Percentiles rank a stretch among this genome's conserved stretches.
phyloP scores from a whole-genome alignment of 1,139 yeast species.

The Candida freyschussii region DNA sequence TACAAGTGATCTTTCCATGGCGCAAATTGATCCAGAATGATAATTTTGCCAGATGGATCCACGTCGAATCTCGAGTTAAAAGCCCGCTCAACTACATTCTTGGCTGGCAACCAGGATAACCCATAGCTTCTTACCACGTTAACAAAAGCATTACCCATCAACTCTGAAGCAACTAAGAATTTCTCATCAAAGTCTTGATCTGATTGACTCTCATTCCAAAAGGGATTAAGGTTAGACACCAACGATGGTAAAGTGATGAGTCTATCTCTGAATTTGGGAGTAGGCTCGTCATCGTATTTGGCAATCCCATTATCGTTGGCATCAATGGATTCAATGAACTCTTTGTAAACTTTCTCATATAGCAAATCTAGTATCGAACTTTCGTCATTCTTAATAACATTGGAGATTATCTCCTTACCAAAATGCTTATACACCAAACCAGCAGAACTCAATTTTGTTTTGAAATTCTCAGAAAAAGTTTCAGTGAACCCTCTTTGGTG shows the following conservation, averaged over 20 bases:
- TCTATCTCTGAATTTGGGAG: constrained; percentile 47
- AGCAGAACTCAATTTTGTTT: constrained; percentile 86
- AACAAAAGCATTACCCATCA: constrained; percentile 80
- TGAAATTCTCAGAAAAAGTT: constrained; percentile 51
- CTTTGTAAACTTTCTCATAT: constrained; percentile 72
- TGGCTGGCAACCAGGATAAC: constrained; percentile 88
- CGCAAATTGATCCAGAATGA: constrained; percentile 67
- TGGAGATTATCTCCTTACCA: constrained; percentile 70
- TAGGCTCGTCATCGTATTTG: constrained; percentile 55
- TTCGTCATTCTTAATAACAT: constrained; percentile 34
- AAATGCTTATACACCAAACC: constrained; percentile 92
- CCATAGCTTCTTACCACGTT: constrained; percentile 70
- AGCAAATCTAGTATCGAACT: constrained; percentile 49
- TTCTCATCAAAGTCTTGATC: constrained; percentile 63
- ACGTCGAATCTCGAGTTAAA: constrained; percentile 49
- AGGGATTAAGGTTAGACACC: constrained; percentile 75
- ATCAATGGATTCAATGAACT: constrained; percentile 86
- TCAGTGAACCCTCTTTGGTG: constrained; percentile 84
- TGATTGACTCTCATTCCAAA: constrained; percentile 65
- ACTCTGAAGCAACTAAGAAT: constrained; percentile 65
- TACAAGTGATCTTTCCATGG: constrained; percentile 96
- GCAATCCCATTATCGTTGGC: constrained; percentile 94
- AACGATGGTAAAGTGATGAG: constrained; percentile 76
- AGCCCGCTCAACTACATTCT: constrained; percentile 67
- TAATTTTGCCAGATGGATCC: constrained; percentile 63